Conservation (phyloP, 169 alveolate species). For the Amoebophrya sp. region DNA sequence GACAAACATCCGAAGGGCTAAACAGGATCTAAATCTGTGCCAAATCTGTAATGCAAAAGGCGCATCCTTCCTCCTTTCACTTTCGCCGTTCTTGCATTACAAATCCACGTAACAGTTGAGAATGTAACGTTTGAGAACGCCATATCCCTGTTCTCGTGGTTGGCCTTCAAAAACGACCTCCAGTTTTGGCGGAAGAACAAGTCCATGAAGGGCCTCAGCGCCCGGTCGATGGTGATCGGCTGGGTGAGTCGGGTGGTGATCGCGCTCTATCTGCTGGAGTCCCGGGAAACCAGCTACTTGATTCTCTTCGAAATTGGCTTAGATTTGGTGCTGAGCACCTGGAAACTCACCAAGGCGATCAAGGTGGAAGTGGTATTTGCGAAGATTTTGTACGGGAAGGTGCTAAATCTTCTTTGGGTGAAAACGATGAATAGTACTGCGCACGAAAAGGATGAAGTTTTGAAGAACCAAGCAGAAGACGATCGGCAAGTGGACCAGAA, state of each 20-base stretch:
- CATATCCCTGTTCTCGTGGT: constrained; percentile 74
- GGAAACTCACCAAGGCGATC: constrained; percentile 91
- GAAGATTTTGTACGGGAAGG: too few relatives aligned
- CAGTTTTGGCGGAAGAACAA: constrained; percentile 89
- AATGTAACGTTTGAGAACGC: too few relatives aligned
- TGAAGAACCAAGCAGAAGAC: constrained; percentile 28
- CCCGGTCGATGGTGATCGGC: constrained; percentile 74
- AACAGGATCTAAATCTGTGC: too few relatives aligned
- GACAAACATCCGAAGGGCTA: too few relatives aligned
- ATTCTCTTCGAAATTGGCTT: constrained; percentile 77
- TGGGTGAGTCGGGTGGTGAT: constrained; percentile 78
- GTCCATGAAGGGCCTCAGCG: constrained; percentile 86
- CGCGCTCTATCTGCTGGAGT: constrained; percentile 84
- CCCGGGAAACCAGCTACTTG: constrained; percentile 83
- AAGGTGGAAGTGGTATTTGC: constrained; percentile 63
- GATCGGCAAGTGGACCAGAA: not conserved
- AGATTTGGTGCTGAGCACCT: constrained; percentile 76
- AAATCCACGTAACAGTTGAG: too few relatives aligned
- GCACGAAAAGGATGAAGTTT: constrained; percentile 27
- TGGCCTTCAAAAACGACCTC: constrained; percentile 87
- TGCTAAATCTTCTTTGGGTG: too few relatives aligned
- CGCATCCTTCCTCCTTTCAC: too few relatives aligned
- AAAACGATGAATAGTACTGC: too few relatives aligned
- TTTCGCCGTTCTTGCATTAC: too few relatives aligned
- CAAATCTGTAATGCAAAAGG: too few relatives aligned